These are phyloP conservation scores for Magnaporthiopsis rhizophila DNA, from an alignment of 2,329 filamentous ascomycete species.

Conservation along the genomic window DNA sequence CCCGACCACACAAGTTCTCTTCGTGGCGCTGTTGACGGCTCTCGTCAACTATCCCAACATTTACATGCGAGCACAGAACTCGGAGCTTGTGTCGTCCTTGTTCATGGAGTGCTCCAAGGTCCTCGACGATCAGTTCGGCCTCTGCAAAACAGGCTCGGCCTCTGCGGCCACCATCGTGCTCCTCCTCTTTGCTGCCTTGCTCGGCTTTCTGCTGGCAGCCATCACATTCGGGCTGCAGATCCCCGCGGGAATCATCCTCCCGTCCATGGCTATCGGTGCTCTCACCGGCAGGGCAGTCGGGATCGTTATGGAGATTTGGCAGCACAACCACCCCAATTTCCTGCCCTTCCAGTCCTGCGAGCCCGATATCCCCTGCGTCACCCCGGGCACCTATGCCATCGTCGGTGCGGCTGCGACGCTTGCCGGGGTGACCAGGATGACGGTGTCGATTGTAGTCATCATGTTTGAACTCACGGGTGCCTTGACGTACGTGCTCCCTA, in stretches of 20 bases:
- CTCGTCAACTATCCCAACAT: constrained; percentile 92
- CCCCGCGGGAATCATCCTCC: constrained; percentile 89
- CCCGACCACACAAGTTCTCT: constrained; percentile 70
- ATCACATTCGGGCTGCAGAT: constrained; percentile 92
- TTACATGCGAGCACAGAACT: constrained; percentile 89
- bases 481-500: constrained; percentile 90
- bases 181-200: constrained; percentile 69
- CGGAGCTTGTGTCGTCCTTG: constrained; percentile 82
- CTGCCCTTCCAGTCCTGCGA: constrained; percentile 75
- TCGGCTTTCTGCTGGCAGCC: constrained; percentile 78
- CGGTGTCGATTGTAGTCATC: constrained; percentile 96
- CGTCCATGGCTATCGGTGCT: constrained; percentile 92
- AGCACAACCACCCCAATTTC: constrained; percentile 67
- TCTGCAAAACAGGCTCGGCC: constrained; percentile 81
- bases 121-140: constrained; percentile 76
- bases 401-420: constrained; percentile 93
- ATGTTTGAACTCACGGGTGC: constrained; percentile 99
- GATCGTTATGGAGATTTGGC: constrained; percentile 83
- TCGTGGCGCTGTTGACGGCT: constrained; percentile 75
- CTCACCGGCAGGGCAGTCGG: constrained; percentile 83
- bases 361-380: constrained; percentile 80
- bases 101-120: constrained; percentile 85
- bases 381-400: constrained; percentile 91
- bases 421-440: constrained; percentile 90
- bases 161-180: constrained; percentile 77